Evolutionary conservation across 306 rosid genomes (phyloP), one percentile per base, ranked within the genome.

Genomic region (Ziziphus jujuba): DNA sequence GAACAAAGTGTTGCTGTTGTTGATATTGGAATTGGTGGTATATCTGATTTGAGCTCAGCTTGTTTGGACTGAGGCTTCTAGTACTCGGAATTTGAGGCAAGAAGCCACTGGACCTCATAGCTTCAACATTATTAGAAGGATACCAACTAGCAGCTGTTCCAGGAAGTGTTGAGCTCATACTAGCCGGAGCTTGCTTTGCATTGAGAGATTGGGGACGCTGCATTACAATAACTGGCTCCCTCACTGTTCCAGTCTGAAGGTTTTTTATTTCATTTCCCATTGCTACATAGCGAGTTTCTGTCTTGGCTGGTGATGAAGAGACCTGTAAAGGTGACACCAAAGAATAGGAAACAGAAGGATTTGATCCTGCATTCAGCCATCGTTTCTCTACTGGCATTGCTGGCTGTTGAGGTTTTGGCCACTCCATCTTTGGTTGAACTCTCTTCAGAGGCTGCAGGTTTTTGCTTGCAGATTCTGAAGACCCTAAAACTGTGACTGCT

Each of bases 101-200:
- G 73, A 80, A 88, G n/a, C 86, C 89, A 66, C 81, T 77, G 22
- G 89, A 74, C 71, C 90, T 85, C 83, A 79, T 72, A 48, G 72
- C 75, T 60, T 86, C 97, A 0, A 74, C 50, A 66, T 67, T 81
- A 66, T 77, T 83, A 10, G 87, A 47, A 23, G 95, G 90, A 79
- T 83, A 87, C 95, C 99, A 87, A 82, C 65, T 71, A 53, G 85
- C 68, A 59, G 81, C 79, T 7, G 80, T 35, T 50, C 89, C 91
- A 35, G 97, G 87, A 61, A 91, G 97, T 3, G 95, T 84, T 65
- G 97, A 85, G 73, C 88, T 90, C 81, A 87, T 88, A 77, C 74
- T 86, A 47, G 84, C 81, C 4, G 91, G 84, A 59, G 72, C 66
- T 73, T 87, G 97, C 72, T 82, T 88, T 47, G 73, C 73, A 78